Percentiles rank a stretch among this genome's conserved stretches.
Conservation (phyloP, 2,329 filamentous ascomycete species). For the Daldinia eschscholtzii region DNA sequence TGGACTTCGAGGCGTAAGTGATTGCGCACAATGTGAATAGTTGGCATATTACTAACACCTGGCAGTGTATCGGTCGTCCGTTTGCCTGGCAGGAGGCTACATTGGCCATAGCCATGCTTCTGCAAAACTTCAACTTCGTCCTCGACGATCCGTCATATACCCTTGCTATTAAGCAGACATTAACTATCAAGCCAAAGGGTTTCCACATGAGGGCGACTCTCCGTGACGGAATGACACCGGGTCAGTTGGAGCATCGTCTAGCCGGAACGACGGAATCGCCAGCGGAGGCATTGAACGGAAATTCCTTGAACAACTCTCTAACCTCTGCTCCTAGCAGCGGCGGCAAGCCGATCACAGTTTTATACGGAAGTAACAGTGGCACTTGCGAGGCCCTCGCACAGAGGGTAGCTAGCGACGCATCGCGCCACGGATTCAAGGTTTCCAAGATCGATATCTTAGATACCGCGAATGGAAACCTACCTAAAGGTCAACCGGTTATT, state of each 20-base stretch:
- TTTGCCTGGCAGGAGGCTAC: conserved; percentile 82
- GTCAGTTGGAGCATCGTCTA: conserved; percentile 61
- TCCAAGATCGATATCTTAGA: conserved; percentile 69
- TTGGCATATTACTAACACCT: conserved; percentile 1
- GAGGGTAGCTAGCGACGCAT: conserved; percentile 70
- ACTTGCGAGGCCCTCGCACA: conserved; percentile 79
- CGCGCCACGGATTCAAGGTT: conserved; percentile 69
- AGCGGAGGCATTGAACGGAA: conserved; percentile 29
- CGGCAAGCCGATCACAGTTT: conserved; percentile 69
- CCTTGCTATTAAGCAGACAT: conserved; percentile 60
- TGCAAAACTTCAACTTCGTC: conserved; percentile 73
- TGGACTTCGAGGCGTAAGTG: conserved; percentile 66
- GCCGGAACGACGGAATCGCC: conserved; percentile 48
- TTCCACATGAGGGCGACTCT: conserved; percentile 66
- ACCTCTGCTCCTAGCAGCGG: conserved; percentile 16
- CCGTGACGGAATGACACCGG: conserved; percentile 60
- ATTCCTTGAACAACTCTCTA: conserved; percentile 17
- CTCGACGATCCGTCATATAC: conserved; percentile 67
- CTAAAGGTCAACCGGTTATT: conserved; percentile 71
- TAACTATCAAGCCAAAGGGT: conserved; percentile 65
- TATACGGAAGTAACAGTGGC: conserved; percentile 80
- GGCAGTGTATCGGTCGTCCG: conserved; percentile 74
- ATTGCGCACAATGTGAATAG: neutral
- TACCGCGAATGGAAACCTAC: conserved; percentile 69
- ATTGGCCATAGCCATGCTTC: conserved; percentile 67